Base-by-base conservation (phyloP, 805 yeast species). In the Ogataea parapolymorpha region DNA sequence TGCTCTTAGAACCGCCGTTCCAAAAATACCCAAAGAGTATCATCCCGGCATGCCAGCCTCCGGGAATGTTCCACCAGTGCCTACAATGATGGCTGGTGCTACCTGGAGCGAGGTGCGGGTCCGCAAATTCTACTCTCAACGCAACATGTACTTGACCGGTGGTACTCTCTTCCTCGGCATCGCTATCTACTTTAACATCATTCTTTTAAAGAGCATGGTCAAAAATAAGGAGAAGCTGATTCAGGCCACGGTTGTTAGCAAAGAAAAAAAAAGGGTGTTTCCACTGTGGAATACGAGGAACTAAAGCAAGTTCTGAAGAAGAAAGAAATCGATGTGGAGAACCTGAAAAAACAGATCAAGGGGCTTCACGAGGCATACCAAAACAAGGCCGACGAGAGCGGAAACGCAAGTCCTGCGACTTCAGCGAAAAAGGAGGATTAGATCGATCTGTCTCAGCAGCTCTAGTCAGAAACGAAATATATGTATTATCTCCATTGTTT, bases 91-190 rank as follows among this genome's bases (percentile, higher is more conserved):
- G 26, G 50, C 44, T 1, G 44, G 44, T 11, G 39, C 30, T n/a
- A 35, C 39, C 16, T 30, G 35, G 23, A 58, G 65, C 56, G 65
- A 59, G n/a, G 17, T 39, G 7, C 51, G 56, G 54, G 77, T 78
- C 5, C 67, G 72, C 49, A 72, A 71, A 54, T 76, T 75, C 53
- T 74, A 75, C 48, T 68, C 79, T n/a, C 81, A 77, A 51, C 64
- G 82, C 42, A 77, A 77, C 54, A 59, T 77, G 60, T 77, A 77
- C 55, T 63, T 77, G 41, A 70, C 74, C 11, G 81, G 80, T 5
- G 79, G 79, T 3, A 74, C 75, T 6, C 58, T 75, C 42, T 75
- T 74, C 50, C 63, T 73, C 43, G 68, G 62, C 35, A 37, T 71
- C 30, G 72, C 78, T 0, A 67, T 75, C 33, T 60, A 56, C 41